Percentiles rank a stretch among this genome's conserved stretches.
Evolutionary conservation across 148 eudicot species (phyloP).

Genomic region (Spergularia marina): DNA sequence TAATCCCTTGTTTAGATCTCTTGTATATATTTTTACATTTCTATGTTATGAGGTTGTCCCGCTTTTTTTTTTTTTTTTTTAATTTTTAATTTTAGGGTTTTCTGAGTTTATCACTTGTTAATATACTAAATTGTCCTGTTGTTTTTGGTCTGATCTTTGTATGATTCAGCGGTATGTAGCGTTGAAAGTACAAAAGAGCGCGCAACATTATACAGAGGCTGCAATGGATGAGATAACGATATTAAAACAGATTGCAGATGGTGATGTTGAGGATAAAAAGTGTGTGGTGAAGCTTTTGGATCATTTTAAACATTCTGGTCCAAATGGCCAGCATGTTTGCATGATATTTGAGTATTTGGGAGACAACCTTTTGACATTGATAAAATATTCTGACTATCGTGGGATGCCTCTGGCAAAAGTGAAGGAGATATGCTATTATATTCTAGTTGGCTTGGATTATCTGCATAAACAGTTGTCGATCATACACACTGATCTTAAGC

Average conservation of each 20-base stretch:
- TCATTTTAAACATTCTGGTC: conserved; percentile 96
- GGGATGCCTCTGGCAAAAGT: conserved; percentile 81
- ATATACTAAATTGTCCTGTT: conserved; percentile 7
- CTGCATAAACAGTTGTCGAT: conserved; percentile 81
- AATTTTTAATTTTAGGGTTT: no score
- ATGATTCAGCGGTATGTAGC: conserved; percentile 73
- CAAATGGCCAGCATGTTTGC: conserved; percentile 97
- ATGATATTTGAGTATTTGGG: conserved; percentile 99
- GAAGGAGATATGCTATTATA: conserved; percentile 76
- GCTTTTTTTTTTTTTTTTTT: background rate
- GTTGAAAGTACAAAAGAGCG: conserved; percentile 95
- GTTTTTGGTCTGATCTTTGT: background rate
- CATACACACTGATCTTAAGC: conserved; percentile 95
- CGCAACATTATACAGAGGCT: conserved; percentile 94
- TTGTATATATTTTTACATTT: background rate
- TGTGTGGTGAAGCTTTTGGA: conserved; percentile 96
- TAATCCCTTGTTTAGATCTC: conserved; percentile 1
- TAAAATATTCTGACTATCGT: conserved; percentile 77
- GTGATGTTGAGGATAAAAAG: conserved; percentile 80
- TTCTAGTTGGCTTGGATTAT: conserved; percentile 89
- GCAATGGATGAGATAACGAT: conserved; percentile 97
- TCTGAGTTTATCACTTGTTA: background rate
- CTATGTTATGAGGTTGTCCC: background rate
- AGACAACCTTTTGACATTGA: conserved; percentile 86
- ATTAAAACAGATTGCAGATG: conserved; percentile 81